Base-by-base conservation (phyloP, 192 early-diverging fungal species). In the Rhizoclosmatium globosum region DNA sequence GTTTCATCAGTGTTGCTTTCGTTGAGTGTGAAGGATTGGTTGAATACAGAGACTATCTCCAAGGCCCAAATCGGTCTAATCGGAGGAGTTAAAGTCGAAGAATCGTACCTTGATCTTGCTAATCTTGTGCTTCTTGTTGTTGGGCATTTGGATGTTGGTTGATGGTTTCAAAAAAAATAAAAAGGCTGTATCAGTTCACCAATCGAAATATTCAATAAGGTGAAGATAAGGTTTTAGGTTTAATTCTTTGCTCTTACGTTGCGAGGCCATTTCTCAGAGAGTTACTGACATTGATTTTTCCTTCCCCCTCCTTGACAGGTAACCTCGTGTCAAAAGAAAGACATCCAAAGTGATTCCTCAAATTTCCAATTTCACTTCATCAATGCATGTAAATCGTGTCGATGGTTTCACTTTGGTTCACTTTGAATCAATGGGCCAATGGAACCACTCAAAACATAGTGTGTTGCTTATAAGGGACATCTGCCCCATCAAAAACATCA, bases 91-190 rank as follows among this genome's bases (percentile, higher is more conserved):
- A 56, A 56, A n/a, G 53, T 9, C 53, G 9, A 15, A 15, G 9
- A 19, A 62, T 53, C 42, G 4, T 39, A 71, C 69, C 72, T 80
- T 80, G 79, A 80, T 80, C 65, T 80, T 80, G 64, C 23, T 50
- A 23, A 80, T 43, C 42, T 72, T 80, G 31, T 80, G 50, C 53
- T 80, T 80, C 50, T 72, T 68, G 79, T 80, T 80, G 79, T 80
- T 80, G 48, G 79, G 79, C 79, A 59, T 61, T 56, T 13, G 43
- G 9, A 21, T 45, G 23, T 67, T 17, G 43, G 43, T 67, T 23
- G 31, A 13, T 23, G 3, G 59, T 64, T 46, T 46, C 48, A 77
- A 38, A 72, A 76, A 65, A 23, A 77, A 79, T 61, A 58, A 79
- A 73, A 73, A 64, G 74, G 68, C 31, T 31, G 31, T 31, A 31